Percentiles rank a stretch among this genome's conserved stretches.
Evolutionary conservation across 306 rosid genomes (phyloP).

Genomic region (Prunus armeniaca): DNA sequence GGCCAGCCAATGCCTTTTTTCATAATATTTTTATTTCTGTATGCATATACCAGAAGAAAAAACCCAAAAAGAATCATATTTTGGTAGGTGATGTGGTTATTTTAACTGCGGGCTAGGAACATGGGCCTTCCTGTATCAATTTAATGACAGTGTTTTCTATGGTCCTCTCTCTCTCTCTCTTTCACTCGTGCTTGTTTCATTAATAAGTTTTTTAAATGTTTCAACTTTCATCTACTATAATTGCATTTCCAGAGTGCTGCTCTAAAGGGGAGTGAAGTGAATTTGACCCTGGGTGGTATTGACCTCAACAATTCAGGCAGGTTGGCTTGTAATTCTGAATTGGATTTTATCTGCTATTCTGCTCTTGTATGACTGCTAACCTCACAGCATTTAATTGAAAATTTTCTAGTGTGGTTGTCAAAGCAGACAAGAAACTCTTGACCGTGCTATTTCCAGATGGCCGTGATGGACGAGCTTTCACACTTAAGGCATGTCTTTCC

Average conservation of each 20-base stretch:
- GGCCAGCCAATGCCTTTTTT: too few species aligned
- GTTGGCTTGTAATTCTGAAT: conserved; percentile 63
- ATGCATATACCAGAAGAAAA: too few species aligned
- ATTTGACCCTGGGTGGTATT: conserved; percentile 97
- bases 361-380: conserved; percentile 20
- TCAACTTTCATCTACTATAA: conserved; percentile 8
- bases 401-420: conserved; percentile 77
- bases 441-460: conserved; percentile 92
- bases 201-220: not conserved
- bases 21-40: too few species aligned
- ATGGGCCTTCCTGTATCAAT: too few species aligned
- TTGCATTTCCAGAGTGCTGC: conserved; percentile 56
- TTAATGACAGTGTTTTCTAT: not conserved
- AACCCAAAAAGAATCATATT: too few species aligned
- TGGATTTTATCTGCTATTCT: conserved; percentile 10
- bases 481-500: conserved; percentile 72
- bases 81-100: too few species aligned
- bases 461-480: conserved; percentile 92
- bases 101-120: too few species aligned
- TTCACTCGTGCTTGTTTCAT: not conserved
- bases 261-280: conserved; percentile 79
- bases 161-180: not conserved
- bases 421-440: conserved; percentile 93
- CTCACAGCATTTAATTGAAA: conserved; percentile 22
- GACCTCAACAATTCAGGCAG: conserved; percentile 99